These are phyloP conservation scores for Mycena pura DNA, from an alignment of 768 basidiomycete genomes.

Conservation along the genomic window DNA sequence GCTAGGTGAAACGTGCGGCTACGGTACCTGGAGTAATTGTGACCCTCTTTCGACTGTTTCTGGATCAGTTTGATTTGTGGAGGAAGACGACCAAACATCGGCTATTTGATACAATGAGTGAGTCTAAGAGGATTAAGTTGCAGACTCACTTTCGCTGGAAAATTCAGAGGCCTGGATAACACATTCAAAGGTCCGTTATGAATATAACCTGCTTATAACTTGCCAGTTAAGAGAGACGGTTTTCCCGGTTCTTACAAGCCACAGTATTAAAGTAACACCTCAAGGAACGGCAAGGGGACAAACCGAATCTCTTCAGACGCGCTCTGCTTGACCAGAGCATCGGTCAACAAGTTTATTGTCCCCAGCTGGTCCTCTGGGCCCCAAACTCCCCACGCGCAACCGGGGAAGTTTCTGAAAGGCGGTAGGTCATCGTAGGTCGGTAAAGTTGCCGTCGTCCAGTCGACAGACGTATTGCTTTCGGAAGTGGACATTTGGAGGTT, in stretches of 20 bases:
- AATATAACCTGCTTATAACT: constrained; percentile 31
- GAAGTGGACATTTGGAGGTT: background rate
- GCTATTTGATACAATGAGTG: constrained; percentile 42
- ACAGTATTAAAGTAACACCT: background rate
- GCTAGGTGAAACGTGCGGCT: no score
- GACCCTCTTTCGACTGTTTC: constrained; percentile 22
- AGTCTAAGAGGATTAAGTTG: background rate
- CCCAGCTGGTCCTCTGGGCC: constrained; percentile 72
- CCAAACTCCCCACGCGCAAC: constrained; percentile 79
- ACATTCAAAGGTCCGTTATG: background rate
- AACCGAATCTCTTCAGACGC: constrained; percentile 64
- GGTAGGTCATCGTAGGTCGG: constrained; percentile 38
- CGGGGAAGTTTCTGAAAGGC: constrained; percentile 59
- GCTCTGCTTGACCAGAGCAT: constrained; percentile 61
- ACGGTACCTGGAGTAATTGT: constrained; percentile 31
- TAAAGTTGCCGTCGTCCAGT: constrained; percentile 11
- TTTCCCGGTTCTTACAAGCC: constrained; percentile 52
- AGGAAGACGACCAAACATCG: constrained; percentile 59
- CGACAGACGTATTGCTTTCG: background rate
- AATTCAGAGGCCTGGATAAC: constrained; percentile 65
- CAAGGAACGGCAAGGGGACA: constrained; percentile 30
- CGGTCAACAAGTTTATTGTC: constrained; percentile 69
- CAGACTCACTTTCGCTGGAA: constrained; percentile 60
- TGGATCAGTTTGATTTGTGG: constrained; percentile 56
- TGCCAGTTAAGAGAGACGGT: constrained; percentile 70